Percentiles rank a stretch among this genome's conserved stretches.
These are phyloP conservation scores for Wickerhamomyces mucosus DNA, from an alignment of 805 yeast species.

Conservation along the genomic window DNA sequence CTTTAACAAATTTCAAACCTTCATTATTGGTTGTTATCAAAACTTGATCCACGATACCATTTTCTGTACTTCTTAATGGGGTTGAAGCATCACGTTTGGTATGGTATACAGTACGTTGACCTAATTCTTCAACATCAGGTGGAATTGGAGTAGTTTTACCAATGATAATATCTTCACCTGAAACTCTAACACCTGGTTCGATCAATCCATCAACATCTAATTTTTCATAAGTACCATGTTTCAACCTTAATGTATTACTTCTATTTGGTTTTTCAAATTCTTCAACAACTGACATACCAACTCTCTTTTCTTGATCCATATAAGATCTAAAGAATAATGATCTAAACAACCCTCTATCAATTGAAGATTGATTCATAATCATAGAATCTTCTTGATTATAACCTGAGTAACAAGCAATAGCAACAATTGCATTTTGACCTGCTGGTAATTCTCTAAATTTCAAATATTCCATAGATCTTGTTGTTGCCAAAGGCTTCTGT, in stretches of 20 bases:
- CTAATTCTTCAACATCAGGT: constrained; percentile 97
- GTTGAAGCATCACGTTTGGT: constrained; percentile 98
- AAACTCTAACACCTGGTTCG: constrained; percentile 96
- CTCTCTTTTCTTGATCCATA: constrained; percentile 97
- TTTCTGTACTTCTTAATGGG: constrained; percentile 92
- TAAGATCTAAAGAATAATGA: constrained; percentile 94
- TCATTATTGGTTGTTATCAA: constrained; percentile 95
- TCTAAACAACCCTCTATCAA: constrained; percentile 93
- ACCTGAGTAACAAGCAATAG: constrained; percentile 96
- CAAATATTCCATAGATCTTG: constrained; percentile 94
- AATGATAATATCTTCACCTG: constrained; percentile 97
- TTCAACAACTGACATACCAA: constrained; percentile 97
- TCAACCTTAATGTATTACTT: constrained; percentile 87
- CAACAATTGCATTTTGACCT: constrained; percentile 97
- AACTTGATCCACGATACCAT: constrained; percentile 98
- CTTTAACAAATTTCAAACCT: constrained; percentile 95
- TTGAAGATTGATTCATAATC: constrained; percentile 98
- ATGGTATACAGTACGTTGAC: constrained; percentile 97
- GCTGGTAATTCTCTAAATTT: constrained; percentile 98
- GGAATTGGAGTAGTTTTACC: constrained; percentile 99
- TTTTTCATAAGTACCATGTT: constrained; percentile 97
- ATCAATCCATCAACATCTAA: constrained; percentile 97
- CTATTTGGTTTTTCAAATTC: constrained; percentile 96
- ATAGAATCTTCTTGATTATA: constrained; percentile 99
- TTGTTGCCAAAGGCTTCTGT: constrained; percentile 95